Evolutionary conservation across 1,284 basidiomycete genomes (phyloP), one percentile per base, ranked within the genome.

Genomic region (Ceratobasidium sp.): DNA sequence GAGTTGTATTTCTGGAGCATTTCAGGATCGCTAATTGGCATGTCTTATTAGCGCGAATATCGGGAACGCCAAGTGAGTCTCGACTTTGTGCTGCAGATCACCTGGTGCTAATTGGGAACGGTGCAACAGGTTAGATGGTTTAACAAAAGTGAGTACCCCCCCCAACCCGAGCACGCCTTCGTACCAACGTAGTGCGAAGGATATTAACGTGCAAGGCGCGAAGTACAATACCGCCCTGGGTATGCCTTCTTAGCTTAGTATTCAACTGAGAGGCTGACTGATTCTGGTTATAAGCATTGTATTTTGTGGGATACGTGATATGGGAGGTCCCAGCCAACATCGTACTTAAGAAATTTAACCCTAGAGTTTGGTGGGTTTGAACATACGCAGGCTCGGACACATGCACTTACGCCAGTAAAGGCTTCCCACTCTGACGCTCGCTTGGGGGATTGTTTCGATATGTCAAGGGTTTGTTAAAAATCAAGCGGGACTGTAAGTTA

Each of bases 311-410:
- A 60, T 90, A 91, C 75, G 84, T 90, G 27, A 72, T 86, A 15
- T 89, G 89, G 73, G 89, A 91, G 76, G 84, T 91, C 15, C 90
- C 89, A 1, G 77, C 83, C 60, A 87, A 90, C 78, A 85, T 92
- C 76, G 75, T 86, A 56, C 76, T 88, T 69, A 88, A 88, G 74
- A 79, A 81, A 10, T 84, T 86, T 40, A 77, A 86, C 67, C 87
- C 86, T 7, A 82, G 82, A 72, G 42, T 85, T 13, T 88, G 86
- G 62, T 40, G 17, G 42, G 62, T 53, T n/a, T 52, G 3, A 47
- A 3, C 12, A 20, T 32, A 1, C 31, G n/a, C 10, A 47, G 15
- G 17, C 5, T 12, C 15, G 6, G 6, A 20, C 2, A 20, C 31
- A 25, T 1, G 29, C 31, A 29, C 43, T 54, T 12, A 65, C 15